Base-by-base conservation (phyloP, 1,139 yeast genomes). In the Nakaseomyces uthaithaninus region DNA sequence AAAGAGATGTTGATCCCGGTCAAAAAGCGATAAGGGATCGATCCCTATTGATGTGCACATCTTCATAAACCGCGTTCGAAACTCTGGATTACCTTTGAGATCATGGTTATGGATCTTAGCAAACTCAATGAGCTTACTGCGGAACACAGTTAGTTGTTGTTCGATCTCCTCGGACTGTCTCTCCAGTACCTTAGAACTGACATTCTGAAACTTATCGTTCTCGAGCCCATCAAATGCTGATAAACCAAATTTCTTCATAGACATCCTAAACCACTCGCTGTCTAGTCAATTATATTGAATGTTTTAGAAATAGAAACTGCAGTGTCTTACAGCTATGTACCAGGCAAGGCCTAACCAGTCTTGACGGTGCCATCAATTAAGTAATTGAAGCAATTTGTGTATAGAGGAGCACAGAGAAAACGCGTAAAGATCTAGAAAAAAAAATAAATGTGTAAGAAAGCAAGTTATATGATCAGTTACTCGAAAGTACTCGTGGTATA, bases 1-100 rank as follows among this genome's bases (percentile, higher is more conserved):
- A 54, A 60, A 46, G 55, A 65, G 38, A 70, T 65, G 62, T 28
- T 53, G 51, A 40, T 58, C 55, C 33, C 48, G 52, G 36, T 58
- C 58, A 37, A 57, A 58, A 12, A 59, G 28, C 27, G 79, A 80
- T 31, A 85, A 60, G 1, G 94, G 91, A 55, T 86, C 94, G n/a
- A 85, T 77, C 1, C 94, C 95, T 15, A 84, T 78, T 53, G 81
- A 77, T 17, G 71, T 68, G 52, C 94, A 83, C 70, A 86, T 78
- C 45, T 75, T 74, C 36, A 84, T 75, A 61, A 86, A 85, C 55
- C 81, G 79, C 20, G 71, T 65, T 34, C 91, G 64, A 55, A 84
- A 78, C 44, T 77, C 77, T 1, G 78, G 70, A 54, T 82, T 80
- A 42, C 66, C 68, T 41, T 73, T 65, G 41, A 86, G 79, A 51